Evolutionary conservation across 805 yeast genomes (phyloP).

Genomic region (Pichia nakasei): DNA sequence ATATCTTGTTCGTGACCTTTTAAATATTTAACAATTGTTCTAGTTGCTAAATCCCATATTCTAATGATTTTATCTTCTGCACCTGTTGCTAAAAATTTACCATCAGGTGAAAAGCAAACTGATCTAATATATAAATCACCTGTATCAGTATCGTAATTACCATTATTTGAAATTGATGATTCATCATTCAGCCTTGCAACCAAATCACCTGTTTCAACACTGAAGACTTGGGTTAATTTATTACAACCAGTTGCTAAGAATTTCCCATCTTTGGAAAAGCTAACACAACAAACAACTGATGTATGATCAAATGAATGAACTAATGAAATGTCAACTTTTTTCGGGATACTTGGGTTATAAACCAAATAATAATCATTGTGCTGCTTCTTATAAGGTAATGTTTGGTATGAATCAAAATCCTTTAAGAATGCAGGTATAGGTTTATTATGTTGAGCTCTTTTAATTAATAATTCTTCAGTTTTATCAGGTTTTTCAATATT

Average conservation of each 20-base stretch:
- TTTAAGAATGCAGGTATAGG: slow-evolving; percentile 74
- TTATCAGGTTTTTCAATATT: not conserved
- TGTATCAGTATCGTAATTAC: slow-evolving; percentile 47
- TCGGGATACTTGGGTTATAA: slow-evolving; percentile 80
- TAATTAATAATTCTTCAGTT: slow-evolving; percentile 29
- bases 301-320: slow-evolving; percentile 87
- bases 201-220: slow-evolving; percentile 84
- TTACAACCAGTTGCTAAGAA: slow-evolving; percentile 95
- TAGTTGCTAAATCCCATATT: slow-evolving; percentile 88
- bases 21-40: slow-evolving; percentile 76
- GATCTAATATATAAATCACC: slow-evolving; percentile 90
- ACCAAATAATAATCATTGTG: slow-evolving; percentile 79
- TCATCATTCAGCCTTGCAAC: slow-evolving; percentile 85
- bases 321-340: slow-evolving; percentile 72
- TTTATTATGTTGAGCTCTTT: slow-evolving; percentile 49
- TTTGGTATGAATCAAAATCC: slow-evolving; percentile 71
- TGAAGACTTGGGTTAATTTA: slow-evolving; percentile 88
- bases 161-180: slow-evolving; percentile 36
- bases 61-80: slow-evolving; percentile 86
- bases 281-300: slow-evolving; percentile 93
- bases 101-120: slow-evolving; percentile 94
- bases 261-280: slow-evolving; percentile 86
- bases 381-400: slow-evolving; percentile 72
- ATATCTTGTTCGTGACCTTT: slow-evolving; percentile 97
- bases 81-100: slow-evolving; percentile 87